A percentile compares a stretch with the other conserved stretches of the same genome.
These are phyloP conservation scores for Rhizopus stolonifer DNA, from an alignment of 371 early-diverging fungal species.

Conservation along the genomic window DNA sequence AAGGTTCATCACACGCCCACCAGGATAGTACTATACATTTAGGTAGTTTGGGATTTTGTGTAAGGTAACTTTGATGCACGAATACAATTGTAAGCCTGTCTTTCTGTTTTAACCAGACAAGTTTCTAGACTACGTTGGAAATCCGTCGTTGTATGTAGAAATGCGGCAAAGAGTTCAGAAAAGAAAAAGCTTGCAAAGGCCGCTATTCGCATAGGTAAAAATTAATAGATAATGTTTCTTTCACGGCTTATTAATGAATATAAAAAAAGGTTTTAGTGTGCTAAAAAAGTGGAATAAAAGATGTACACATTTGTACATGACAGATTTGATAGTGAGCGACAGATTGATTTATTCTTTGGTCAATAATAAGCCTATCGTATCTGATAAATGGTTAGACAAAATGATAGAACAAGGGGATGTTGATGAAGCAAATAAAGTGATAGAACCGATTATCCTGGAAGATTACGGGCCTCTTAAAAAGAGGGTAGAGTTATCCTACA, in stretches of 20 bases:
- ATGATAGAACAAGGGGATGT: background rate
- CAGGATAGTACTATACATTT: background rate
- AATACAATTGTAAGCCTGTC: too few species aligned
- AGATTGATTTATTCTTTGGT: background rate
- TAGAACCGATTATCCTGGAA: background rate
- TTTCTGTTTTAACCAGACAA: background rate
- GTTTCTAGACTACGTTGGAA: background rate
- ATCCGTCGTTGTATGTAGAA: background rate
- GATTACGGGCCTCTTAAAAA: background rate
- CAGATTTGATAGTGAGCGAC: background rate
- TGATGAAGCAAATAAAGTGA: background rate
- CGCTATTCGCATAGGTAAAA: background rate
- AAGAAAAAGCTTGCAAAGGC: background rate
- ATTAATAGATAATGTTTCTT: background rate
- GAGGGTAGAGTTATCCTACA: background rate
- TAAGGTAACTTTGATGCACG: background rate
- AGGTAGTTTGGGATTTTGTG: background rate
- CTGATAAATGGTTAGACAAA: conserved; percentile 2
- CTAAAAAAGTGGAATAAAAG: background rate
- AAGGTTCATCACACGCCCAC: background rate
- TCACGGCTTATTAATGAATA: background rate
- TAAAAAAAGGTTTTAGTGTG: background rate
- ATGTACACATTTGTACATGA: conserved; percentile 4
- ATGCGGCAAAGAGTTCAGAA: background rate
- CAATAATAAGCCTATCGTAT: background rate